phyloP scores from a whole-genome alignment of 2,329 filamentous ascomycete genomes.

The Aspergillus thermomutatus region DNA sequence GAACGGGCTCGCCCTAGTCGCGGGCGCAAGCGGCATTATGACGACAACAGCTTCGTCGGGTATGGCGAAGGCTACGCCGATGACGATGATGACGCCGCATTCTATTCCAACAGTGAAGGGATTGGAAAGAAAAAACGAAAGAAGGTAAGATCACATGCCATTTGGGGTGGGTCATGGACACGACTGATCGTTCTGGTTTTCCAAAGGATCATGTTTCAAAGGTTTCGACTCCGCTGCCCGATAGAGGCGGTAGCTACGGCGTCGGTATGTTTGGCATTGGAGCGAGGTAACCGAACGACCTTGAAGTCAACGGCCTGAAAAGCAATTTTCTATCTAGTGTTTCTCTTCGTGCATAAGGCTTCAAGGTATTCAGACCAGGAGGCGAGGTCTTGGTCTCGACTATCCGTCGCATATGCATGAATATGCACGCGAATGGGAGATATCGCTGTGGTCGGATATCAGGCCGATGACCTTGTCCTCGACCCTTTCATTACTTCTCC shows the following conservation, averaged over 20 bases:
- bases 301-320: conserved; percentile 18
- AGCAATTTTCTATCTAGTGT: conserved; percentile 17
- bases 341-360: conserved; percentile 21
- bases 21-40: conserved; percentile 49
- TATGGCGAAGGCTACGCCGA: conserved; percentile 51
- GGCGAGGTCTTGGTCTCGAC: conserved; percentile 7
- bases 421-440: conserved; percentile 6
- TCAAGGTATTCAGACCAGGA: conserved; percentile 15
- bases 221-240: conserved; percentile 37
- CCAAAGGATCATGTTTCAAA: conserved; percentile 41
- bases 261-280: conserved; percentile 46
- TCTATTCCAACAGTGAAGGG: conserved; percentile 44
- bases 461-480: conserved; percentile 13
- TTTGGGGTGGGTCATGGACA: conserved; percentile 1
- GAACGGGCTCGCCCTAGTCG: conserved; percentile 42
- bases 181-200: conserved; percentile 9
- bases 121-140: conserved; percentile 47
- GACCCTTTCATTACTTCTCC: conserved; percentile 23
- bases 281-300: conserved; percentile 33
- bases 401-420: conserved; percentile 1
- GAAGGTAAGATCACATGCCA: conserved; percentile 35
- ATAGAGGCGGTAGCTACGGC: conserved; percentile 41
- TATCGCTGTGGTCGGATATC: neutral
- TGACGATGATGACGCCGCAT: conserved; percentile 43
- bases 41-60: conserved; percentile 50